A percentile compares a stretch with the other conserved stretches of the same genome.
phyloP scores from a whole-genome alignment of 2,329 filamentous ascomycete genomes.

The Arthrobotrys pseudoclavata region DNA sequence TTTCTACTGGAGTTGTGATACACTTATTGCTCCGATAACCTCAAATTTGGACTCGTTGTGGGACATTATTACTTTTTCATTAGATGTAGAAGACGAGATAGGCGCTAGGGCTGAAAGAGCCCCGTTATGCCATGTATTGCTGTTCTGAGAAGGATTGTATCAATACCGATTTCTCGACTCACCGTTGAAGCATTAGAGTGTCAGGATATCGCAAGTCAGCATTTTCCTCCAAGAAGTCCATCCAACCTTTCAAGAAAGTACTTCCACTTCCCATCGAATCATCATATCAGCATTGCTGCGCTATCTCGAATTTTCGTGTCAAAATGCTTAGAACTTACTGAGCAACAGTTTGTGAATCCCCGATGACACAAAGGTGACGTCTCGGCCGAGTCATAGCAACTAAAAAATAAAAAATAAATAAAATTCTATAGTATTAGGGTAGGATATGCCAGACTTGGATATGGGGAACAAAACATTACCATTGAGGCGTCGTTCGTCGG shows the following conservation, averaged over 20 bases:
- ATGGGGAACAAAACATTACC: constrained; percentile 70
- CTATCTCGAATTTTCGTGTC: constrained; percentile 23
- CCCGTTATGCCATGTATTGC: not conserved
- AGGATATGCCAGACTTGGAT: not conserved
- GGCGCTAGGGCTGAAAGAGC: no score
- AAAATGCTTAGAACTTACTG: constrained; percentile 75
- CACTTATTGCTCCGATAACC: no score
- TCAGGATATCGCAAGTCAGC: constrained; percentile 92
- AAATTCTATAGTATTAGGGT: not conserved
- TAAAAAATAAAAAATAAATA: constrained; percentile 66
- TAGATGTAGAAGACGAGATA: not conserved
- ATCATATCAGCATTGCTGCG: constrained; percentile 15
- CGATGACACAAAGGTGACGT: constrained; percentile 88
- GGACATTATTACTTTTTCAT: no score
- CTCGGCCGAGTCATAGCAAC: constrained; percentile 97
- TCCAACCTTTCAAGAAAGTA: constrained; percentile 88
- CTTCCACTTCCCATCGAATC: constrained; percentile 73
- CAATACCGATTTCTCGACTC: not conserved
- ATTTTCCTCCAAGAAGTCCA: constrained; percentile 88
- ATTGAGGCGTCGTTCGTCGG: constrained; percentile 90
- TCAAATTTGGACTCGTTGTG: no score
- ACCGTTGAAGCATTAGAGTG: constrained; percentile 64
- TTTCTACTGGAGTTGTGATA: no score
- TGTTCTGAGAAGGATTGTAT: not conserved
- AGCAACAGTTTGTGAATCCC: constrained; percentile 92